A percentile compares a stretch with the other conserved stretches of the same genome.
Evolutionary conservation across 108 stramenopile genomes (phyloP).

Genomic region (Poteriospumella lacustris): DNA sequence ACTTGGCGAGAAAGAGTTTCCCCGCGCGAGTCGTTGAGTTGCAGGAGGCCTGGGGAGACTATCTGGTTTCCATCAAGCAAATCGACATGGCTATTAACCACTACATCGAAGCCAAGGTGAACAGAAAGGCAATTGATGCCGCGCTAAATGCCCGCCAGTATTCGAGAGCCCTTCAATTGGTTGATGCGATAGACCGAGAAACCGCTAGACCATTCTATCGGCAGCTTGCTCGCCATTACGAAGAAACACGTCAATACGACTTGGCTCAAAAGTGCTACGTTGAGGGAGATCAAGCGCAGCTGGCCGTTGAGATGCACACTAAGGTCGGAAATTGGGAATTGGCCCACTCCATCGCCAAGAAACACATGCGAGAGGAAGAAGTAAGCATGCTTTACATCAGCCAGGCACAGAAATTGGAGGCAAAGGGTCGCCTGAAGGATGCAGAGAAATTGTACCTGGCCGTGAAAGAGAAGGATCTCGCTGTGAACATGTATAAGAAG

Average conservation of each 20-base stretch:
- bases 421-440: slow-evolving; percentile 39
- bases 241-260: slow-evolving; percentile 34
- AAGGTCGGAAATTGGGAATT: slow-evolving; percentile 52
- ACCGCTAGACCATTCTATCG: slow-evolving; percentile 48
- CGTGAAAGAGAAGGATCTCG: slow-evolving; percentile 50
- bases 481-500: slow-evolving; percentile 62
- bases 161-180: slow-evolving; percentile 51
- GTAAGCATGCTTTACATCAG: slow-evolving; percentile 52
- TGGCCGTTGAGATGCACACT: slow-evolving; percentile 63
- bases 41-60: slow-evolving; percentile 61
- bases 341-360: slow-evolving; percentile 54
- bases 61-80: slow-evolving; percentile 52
- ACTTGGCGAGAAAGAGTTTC: slow-evolving; percentile 58
- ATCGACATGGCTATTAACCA: slow-evolving; percentile 63
- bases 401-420: slow-evolving; percentile 52
- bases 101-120: slow-evolving; percentile 59
- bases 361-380: slow-evolving; percentile 51
- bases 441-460: slow-evolving; percentile 56
- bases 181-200: slow-evolving; percentile 54
- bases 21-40: slow-evolving; percentile 55
- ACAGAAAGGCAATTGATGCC: slow-evolving; percentile 57
- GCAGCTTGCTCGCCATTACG: slow-evolving; percentile 54
- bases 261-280: slow-evolving; percentile 55
- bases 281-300: slow-evolving; percentile 34
- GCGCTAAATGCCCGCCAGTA: slow-evolving; percentile 56